Evolutionary conservation across 2,329 filamentous ascomycete genomes (phyloP).

Genomic region (Curvularia verruculosa): DNA sequence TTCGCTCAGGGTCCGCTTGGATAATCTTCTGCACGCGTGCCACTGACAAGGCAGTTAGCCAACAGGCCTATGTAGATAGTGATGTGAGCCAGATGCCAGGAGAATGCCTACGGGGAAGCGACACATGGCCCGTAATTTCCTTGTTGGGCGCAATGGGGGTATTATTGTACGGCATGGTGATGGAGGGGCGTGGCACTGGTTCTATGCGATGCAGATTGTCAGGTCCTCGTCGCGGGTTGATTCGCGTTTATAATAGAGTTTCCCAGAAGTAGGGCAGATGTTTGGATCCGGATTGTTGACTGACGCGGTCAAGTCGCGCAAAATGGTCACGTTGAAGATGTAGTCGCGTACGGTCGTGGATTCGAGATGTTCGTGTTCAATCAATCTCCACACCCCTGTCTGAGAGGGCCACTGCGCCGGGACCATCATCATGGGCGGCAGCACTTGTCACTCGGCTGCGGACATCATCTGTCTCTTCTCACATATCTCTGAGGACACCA

Average conservation of each 20-base stretch:
- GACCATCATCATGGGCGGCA: constrained; percentile 1
- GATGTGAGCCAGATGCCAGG: background rate
- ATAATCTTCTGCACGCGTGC: constrained; percentile 97
- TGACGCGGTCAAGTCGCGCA: constrained; percentile 18
- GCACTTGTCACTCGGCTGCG: background rate
- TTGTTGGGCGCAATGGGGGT: constrained; percentile 78
- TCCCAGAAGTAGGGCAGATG: background rate
- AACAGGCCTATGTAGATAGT: background rate
- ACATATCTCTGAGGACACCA: background rate
- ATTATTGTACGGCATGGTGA: constrained; percentile 82
- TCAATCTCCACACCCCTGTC: constrained; percentile 11
- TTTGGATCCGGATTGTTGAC: background rate
- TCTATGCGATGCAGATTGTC: background rate
- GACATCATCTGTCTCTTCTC: background rate
- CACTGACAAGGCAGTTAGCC: constrained; percentile 60
- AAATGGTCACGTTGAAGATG: background rate
- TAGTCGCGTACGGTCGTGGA: constrained; percentile 16
- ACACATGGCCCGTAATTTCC: constrained; percentile 83
- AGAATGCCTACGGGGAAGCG: constrained; percentile 74
- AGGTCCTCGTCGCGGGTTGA: background rate
- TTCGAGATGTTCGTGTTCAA: constrained; percentile 1
- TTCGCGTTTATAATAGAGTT: background rate
- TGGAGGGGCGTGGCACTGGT: constrained; percentile 2
- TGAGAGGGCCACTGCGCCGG: constrained; percentile 7
- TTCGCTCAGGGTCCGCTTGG: constrained; percentile 77